phyloP scores from a whole-genome alignment of 2,329 filamentous ascomycete species.

The Alternaria consortialis region DNA sequence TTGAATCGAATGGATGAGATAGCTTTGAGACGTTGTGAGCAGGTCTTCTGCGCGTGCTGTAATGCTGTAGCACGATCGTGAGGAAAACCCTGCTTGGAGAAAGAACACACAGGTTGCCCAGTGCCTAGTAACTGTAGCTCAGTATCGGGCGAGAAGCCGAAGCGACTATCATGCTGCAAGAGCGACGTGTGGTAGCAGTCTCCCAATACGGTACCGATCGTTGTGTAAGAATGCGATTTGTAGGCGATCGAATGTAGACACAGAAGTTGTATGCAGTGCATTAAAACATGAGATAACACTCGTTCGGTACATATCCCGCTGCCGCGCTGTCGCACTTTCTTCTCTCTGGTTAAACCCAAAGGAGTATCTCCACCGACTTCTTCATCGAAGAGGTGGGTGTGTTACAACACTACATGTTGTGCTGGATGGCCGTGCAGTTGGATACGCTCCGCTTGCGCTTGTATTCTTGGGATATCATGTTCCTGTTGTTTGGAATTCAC shows the following conservation, averaged over 20 bases:
- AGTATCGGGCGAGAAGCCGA: background rate
- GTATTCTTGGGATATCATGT: background rate
- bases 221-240: background rate
- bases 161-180: background rate
- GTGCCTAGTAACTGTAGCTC: background rate
- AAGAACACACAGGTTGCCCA: background rate
- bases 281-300: background rate
- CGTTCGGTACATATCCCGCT: background rate
- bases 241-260: background rate
- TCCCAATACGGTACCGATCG: background rate
- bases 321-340: background rate
- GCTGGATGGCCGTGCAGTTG: background rate
- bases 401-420: constrained; percentile 1
- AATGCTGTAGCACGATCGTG: constrained; percentile 11
- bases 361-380: background rate
- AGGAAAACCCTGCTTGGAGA: background rate
- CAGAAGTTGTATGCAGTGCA: background rate
- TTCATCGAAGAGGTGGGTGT: background rate
- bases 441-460: constrained; percentile 1
- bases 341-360: background rate
- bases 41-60: constrained; percentile 1
- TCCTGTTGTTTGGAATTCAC: background rate
- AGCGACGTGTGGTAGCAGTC: background rate
- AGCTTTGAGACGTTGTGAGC: constrained; percentile 3
- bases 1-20: constrained; percentile 9